phyloP scores from a whole-genome alignment of 2,329 filamentous ascomycete genomes.

The Colletotrichum musae region DNA sequence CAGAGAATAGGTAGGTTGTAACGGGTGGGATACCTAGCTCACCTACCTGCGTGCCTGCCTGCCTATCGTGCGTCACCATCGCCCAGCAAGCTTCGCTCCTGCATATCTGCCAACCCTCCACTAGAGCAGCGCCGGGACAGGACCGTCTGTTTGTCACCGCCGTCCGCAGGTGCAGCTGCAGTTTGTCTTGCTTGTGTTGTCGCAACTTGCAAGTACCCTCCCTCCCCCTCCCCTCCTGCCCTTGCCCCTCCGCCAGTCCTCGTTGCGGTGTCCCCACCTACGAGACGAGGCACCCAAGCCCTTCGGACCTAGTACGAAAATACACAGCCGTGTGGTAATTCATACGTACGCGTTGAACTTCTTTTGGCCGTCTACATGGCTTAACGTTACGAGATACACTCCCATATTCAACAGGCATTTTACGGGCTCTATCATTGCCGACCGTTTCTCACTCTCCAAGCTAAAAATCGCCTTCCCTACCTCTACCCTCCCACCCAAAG shows the following conservation, averaged over 20 bases:
- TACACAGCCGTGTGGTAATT: not conserved
- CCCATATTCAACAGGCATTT: too few relatives aligned
- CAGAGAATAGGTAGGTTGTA: not conserved
- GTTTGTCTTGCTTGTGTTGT: conserved; percentile 29
- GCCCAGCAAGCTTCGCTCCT: conserved; percentile 19
- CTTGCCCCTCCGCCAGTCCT: not conserved
- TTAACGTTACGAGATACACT: too few relatives aligned
- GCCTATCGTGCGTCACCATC: conserved; percentile 1
- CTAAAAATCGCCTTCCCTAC: too few relatives aligned
- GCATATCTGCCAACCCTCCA: conserved; percentile 13
- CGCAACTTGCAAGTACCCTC: conserved; percentile 4
- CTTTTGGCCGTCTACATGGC: not conserved
- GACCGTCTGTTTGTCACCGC: conserved; percentile 17
- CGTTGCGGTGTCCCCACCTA: not conserved
- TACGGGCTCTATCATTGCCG: too few relatives aligned
- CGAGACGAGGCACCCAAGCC: conserved; percentile 24
- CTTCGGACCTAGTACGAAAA: conserved; percentile 4
- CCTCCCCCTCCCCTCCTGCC: not conserved
- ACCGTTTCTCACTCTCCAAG: too few relatives aligned
- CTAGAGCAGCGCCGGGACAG: not conserved
- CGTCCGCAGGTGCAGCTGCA: conserved; percentile 17
- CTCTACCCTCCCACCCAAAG: too few relatives aligned
- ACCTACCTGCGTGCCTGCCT: too few relatives aligned
- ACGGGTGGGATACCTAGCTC: not conserved
- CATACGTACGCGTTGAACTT: conserved; percentile 9